Base-by-base conservation (phyloP, 176 grass and related monocot species). In the Triticum urartu region DNA sequence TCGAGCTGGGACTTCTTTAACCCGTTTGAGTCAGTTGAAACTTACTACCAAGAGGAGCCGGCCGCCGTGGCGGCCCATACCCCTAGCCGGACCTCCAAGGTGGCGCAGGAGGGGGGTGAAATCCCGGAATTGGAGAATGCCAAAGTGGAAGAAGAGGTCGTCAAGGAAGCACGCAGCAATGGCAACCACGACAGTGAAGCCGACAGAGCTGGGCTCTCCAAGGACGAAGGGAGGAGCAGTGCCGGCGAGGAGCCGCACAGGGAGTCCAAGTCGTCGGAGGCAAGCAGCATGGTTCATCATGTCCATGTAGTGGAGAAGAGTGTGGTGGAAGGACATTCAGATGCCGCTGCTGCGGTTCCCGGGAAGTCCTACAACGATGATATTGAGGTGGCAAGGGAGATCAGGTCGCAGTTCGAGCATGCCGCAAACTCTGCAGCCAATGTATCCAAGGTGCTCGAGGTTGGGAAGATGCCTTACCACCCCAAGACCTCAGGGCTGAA, bases 1-100 rank as follows among this genome's bases (percentile, higher is more conserved):
- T 86, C 95, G 4, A 52, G 80, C 28, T 98, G 95, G 95, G 95
- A 91, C 17, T 95, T 95, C 54, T 42, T 95, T 1, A 89, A 95
- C 67, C 95, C 89, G 2, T 98, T 98, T 67, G 72, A 98, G 11
- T 69, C 87, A 18, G 87, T 89, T 4, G 79, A 93, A 30, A 87
- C 33, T 67, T 95, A 90, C 81, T 87, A 92, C 68, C 79, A 26
- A 22, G 75, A 85, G 5, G 64, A 78, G 28, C 71, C 71, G 0
- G 43, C 74, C 12, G 26, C 87, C 4, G 9, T 24, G 36, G 25
- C 66, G 1, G 60, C 54, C 11, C 56, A 87, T 71, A 58, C 58
- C 7, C 25, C 89, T 4, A 76, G 75, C 74, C 21, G 79, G 43
- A 89, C 79, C 76, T 87, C 83, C 1, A 88, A 77, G 25, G 91